Percentiles rank a stretch among this genome's conserved stretches.
phyloP scores from a whole-genome alignment of 306 rosid species.

The Dalbergia cochinchinensis region DNA sequence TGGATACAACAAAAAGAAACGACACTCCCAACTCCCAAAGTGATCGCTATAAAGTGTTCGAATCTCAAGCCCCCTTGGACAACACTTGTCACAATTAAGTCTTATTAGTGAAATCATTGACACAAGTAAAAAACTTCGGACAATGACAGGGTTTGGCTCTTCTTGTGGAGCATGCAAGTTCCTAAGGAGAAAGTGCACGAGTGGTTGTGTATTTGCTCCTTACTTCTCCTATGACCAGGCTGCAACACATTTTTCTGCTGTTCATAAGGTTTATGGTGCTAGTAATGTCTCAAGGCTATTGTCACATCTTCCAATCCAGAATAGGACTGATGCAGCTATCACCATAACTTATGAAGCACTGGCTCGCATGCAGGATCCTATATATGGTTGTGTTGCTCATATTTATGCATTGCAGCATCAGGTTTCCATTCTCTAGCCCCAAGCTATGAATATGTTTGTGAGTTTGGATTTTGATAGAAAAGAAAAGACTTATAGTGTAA shows the following conservation, averaged over 20 bases:
- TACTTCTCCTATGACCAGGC: conserved; percentile 83
- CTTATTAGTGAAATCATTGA: conserved; percentile 42
- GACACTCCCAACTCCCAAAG: conserved; percentile 42
- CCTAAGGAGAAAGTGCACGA: conserved; percentile 78
- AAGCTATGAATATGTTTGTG: no score
- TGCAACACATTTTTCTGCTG: conserved; percentile 79
- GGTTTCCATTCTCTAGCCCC: conserved; percentile 45
- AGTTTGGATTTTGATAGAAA: no score
- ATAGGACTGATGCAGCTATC: conserved; percentile 76
- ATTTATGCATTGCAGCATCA: conserved; percentile 85
- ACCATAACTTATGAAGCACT: conserved; percentile 85
- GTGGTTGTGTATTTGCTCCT: conserved; percentile 82
- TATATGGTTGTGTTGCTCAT: conserved; percentile 85
- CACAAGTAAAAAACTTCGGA: conserved; percentile 42
- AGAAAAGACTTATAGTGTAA: no score
- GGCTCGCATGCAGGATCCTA: conserved; percentile 81
- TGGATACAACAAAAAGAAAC: conserved; percentile 52
- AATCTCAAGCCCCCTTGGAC: conserved; percentile 52
- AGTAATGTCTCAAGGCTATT: conserved; percentile 82
- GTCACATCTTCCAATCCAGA: conserved; percentile 69
- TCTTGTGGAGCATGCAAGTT: conserved; percentile 97
- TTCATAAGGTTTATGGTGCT: conserved; percentile 88
- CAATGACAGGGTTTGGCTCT: conserved; percentile 74
- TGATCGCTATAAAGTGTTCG: conserved; percentile 68
- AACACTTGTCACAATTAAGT: conserved; percentile 21